Percentiles rank a stretch among this genome's conserved stretches.
Evolutionary conservation across 2,329 filamentous ascomycete genomes (phyloP).

Genomic region (Geosmithia morbida): DNA sequence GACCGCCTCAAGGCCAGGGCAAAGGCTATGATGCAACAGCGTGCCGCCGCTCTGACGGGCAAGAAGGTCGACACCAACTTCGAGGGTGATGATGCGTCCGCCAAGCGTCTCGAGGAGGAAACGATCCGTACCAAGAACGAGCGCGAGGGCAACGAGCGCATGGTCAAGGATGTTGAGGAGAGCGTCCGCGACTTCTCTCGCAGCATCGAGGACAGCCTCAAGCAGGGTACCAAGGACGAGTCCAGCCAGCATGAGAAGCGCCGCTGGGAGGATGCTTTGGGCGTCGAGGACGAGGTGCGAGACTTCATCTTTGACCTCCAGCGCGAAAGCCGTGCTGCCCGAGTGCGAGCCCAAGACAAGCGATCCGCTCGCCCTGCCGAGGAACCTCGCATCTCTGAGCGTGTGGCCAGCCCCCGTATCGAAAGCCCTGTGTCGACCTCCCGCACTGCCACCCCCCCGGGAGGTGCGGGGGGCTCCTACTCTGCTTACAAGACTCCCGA

Average conservation of each 20-base stretch:
- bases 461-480: constrained; percentile 50
- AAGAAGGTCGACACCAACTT: constrained; percentile 53
- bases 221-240: constrained; percentile 62
- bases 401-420: constrained; percentile 25
- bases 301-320: constrained; percentile 98
- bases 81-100: constrained; percentile 57
- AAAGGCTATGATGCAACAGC: constrained; percentile 97
- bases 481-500: constrained; percentile 80
- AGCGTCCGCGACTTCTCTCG: constrained; percentile 80
- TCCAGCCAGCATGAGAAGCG: constrained; percentile 80
- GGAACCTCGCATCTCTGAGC: constrained; percentile 22
- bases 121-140: constrained; percentile 68
- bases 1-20: constrained; percentile 90
- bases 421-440: constrained; percentile 40
- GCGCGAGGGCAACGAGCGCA: constrained; percentile 85
- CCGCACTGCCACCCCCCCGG: constrained; percentile 27
- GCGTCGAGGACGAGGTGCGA: constrained; percentile 90
- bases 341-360: constrained; percentile 47
- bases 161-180: constrained; percentile 94
- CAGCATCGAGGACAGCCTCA: constrained; percentile 75
- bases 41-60: constrained; percentile 81
- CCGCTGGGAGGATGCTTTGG: constrained; percentile 89
- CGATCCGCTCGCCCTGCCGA: constrained; percentile 29
- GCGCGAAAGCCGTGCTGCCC: constrained; percentile 65
- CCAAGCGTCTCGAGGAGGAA: constrained; percentile 81